Conservation (phyloP, 371 early-diverging fungal species). For the Apophysomyces variabilis region DNA sequence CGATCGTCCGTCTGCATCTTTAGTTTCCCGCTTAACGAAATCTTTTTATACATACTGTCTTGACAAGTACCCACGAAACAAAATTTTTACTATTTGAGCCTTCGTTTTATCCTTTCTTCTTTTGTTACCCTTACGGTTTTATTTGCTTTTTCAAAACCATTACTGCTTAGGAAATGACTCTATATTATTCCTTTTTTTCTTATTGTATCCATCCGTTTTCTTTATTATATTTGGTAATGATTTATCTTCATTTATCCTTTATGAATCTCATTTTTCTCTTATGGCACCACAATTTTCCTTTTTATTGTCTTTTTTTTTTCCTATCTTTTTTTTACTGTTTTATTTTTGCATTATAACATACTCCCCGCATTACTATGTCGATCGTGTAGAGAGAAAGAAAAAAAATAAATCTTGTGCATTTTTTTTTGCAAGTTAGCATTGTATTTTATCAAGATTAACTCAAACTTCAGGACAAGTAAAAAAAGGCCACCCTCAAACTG, state of each 20-base stretch:
- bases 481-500: no score
- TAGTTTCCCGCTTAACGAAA: background rate
- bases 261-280: constrained; percentile 9
- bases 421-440: no score
- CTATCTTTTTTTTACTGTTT: background rate
- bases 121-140: background rate
- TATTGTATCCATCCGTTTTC: background rate
- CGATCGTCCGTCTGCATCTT: constrained; percentile 6
- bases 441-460: background rate
- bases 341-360: constrained; percentile 11
- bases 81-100: no score
- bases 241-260: constrained; percentile 5
- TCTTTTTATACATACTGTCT: background rate
- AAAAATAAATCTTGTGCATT: constrained; percentile 5
- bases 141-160: background rate
- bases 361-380: constrained; percentile 9
- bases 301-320: background rate
- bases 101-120: background rate
- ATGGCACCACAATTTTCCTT: constrained; percentile 6
- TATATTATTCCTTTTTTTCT: background rate
- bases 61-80: background rate
- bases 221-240: constrained; percentile 7
- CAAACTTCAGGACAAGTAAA: background rate
- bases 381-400: constrained; percentile 21
- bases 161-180: background rate